Base-by-base conservation (phyloP, 1,139 yeast species). In the Chernovozyma aurita region DNA sequence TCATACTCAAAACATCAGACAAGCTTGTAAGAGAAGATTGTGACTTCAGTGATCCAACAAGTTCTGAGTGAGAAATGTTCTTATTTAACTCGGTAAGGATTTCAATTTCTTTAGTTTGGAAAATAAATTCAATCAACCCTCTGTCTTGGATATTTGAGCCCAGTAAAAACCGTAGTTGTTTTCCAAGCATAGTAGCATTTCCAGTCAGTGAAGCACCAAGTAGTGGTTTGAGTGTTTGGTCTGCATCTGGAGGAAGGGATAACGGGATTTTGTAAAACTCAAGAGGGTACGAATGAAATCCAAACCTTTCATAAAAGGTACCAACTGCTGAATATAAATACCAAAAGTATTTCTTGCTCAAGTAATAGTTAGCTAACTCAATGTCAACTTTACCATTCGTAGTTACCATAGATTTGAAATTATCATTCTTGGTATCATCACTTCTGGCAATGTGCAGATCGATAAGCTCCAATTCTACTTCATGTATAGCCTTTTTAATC, bases 291-390 rank as follows among this genome's bases (percentile, higher is more conserved):
- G 53, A 40, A 37, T 63, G 65, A 48, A 69, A 69, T 1, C 74
- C 75, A 42, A 65, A 61, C 37, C 59, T 48, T 37, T 55, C 56
- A 41, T 67, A 69, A 33, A 50, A 63, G 9, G 44, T 48, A 7
- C 59, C 63, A 4, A 58, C 59, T 1, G 59, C 65, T 3, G 73
- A 66, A 44, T 66, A 64, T 37, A 67, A 53, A 16, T 48, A 46
- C 74, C 72, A 66, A 37, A 65, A 54, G 42, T 63, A 66, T 40
- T 63, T 49, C 40, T 65, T 63, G 25, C 63, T 46, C 44, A 68
- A 54, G 38, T 63, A 61, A 37, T 66, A 60, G 39, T 54, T 51
- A 20, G 68, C 70, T 49, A 67, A 53, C 11, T 44, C 45, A 5
- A 31, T 26, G 42, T 67, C 73, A 6, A 65, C 39, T n/a, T 40